Evolutionary conservation across 139 green algal genomes (phyloP).

Genomic region (Closterium sp.): DNA sequence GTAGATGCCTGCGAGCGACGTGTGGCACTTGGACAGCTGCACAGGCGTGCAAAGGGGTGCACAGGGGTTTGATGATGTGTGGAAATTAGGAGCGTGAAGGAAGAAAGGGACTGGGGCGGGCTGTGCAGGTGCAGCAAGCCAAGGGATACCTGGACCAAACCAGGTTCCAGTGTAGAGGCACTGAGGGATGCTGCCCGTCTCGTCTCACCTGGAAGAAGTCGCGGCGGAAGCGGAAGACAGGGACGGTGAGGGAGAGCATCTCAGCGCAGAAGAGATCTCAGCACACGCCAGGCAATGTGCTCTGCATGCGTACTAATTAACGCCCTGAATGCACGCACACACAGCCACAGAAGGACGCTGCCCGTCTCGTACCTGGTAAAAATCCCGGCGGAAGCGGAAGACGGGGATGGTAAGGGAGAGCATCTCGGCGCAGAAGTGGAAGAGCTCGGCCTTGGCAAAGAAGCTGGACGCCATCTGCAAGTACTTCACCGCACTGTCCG

Average conservation of each 20-base stretch:
- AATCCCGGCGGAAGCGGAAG: conserved; percentile 29
- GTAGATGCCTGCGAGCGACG: conserved; percentile 23
- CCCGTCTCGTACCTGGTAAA: conserved; percentile 26
- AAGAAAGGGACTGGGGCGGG: too few relatives aligned
- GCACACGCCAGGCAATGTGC: too few relatives aligned
- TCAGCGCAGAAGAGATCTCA: conserved; percentile 30
- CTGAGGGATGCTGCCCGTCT: too few relatives aligned
- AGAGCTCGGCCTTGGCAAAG: conserved; percentile 50
- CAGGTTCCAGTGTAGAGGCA: too few relatives aligned
- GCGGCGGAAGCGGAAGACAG: conserved; percentile 25
- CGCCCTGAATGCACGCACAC: background rate
- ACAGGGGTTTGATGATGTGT: too few relatives aligned
- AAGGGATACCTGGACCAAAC: too few relatives aligned
- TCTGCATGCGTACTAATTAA: too few relatives aligned
- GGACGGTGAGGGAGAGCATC: conserved; percentile 37
- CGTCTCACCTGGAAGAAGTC: conserved; percentile 31
- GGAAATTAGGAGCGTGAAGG: too few relatives aligned
- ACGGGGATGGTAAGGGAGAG: conserved; percentile 39
- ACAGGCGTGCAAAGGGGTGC: background rate
- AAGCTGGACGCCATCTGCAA: conserved; percentile 47
- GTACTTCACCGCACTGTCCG: conserved; percentile 44
- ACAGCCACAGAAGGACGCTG: background rate
- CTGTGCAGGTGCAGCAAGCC: too few relatives aligned
- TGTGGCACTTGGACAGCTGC: conserved; percentile 44
- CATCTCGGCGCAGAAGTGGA: conserved; percentile 42